Conservation (phyloP, 192 early-diverging fungal species). For the Coemansia sp. region DNA sequence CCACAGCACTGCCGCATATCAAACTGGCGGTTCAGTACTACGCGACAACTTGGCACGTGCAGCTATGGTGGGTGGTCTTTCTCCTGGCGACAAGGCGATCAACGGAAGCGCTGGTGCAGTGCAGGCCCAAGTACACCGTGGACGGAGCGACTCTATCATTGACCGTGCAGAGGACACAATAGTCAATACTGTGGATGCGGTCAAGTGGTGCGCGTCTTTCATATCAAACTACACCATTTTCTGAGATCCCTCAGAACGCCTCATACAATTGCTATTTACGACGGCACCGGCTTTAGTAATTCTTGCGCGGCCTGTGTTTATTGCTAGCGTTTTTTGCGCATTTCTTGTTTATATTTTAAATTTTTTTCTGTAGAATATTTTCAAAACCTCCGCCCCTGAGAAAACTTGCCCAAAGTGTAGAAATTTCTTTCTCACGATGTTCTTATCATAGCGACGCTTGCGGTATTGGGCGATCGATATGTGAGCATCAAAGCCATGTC, state of each 20-base stretch:
- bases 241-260: slow-evolving; percentile 1
- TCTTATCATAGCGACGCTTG: neutral
- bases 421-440: neutral
- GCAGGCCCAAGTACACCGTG: slow-evolving; percentile 5
- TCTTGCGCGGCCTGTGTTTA: too few relatives aligned
- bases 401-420: neutral
- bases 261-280: too few relatives aligned
- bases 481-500: neutral
- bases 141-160: slow-evolving; percentile 50
- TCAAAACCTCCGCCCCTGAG: neutral
- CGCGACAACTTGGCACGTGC: neutral
- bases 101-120: neutral
- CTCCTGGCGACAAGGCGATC: neutral
- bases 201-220: slow-evolving; percentile 57
- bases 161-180: slow-evolving; percentile 54
- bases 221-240: slow-evolving; percentile 56
- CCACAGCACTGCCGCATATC: slow-evolving; percentile 5
- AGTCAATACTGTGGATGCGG: slow-evolving; percentile 55
- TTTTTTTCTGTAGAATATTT: slow-evolving; percentile 6
- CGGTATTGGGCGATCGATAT: neutral
- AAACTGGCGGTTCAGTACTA: neutral
- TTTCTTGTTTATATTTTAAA: slow-evolving; percentile 10
- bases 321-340: neutral
- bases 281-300: too few relatives aligned
- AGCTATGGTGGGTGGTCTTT: neutral